Percentiles rank a stretch among this genome's conserved stretches.
These are phyloP conservation scores for Suillus subalutaceus DNA, from an alignment of 768 basidiomycete genomes.

Conservation along the genomic window DNA sequence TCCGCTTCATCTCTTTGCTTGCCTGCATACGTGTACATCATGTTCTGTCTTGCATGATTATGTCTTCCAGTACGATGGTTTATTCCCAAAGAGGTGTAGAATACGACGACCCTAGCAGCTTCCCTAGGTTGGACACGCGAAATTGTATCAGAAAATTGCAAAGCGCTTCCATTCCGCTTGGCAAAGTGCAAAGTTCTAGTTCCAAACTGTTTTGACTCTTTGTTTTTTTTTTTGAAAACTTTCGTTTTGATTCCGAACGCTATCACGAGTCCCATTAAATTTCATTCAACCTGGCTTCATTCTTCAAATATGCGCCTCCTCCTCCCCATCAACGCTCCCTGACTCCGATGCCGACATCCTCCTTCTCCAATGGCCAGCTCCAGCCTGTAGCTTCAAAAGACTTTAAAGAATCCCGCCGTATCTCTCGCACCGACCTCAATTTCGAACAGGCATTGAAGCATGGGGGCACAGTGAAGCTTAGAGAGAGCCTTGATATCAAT, in stretches of 20 bases:
- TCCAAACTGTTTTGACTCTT: not conserved
- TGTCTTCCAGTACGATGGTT: slow-evolving; percentile 33
- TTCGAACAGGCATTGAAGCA: slow-evolving; percentile 77
- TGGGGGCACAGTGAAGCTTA: slow-evolving; percentile 68
- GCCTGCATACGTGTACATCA: slow-evolving; percentile 23
- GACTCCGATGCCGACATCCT: slow-evolving; percentile 41
- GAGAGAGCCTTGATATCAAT: slow-evolving; percentile 72
- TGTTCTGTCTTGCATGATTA: slow-evolving; percentile 22
- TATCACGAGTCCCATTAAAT: not conserved
- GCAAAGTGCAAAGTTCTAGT: not conserved
- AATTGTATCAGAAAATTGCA: slow-evolving; percentile 8
- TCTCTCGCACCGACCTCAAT: slow-evolving; percentile 77
- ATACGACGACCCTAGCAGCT: slow-evolving; percentile 17
- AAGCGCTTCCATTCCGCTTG: slow-evolving; percentile 1
- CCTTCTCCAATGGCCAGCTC: slow-evolving; percentile 50
- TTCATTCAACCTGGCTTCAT: slow-evolving; percentile 59
- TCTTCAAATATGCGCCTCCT: slow-evolving; percentile 57
- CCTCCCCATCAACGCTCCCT: slow-evolving; percentile 43
- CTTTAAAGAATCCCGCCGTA: slow-evolving; percentile 48
- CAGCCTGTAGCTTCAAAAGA: slow-evolving; percentile 62
- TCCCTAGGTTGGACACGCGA: slow-evolving; percentile 8
- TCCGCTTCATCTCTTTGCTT: slow-evolving; percentile 16
- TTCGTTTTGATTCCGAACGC: not conserved
- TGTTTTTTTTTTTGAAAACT: not conserved
- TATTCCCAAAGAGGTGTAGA: slow-evolving; percentile 34